A percentile compares a stretch with the other conserved stretches of the same genome.
Evolutionary conservation across 139 green algal species (phyloP).

Genomic region (Chlamydomonas sphaeroides): DNA sequence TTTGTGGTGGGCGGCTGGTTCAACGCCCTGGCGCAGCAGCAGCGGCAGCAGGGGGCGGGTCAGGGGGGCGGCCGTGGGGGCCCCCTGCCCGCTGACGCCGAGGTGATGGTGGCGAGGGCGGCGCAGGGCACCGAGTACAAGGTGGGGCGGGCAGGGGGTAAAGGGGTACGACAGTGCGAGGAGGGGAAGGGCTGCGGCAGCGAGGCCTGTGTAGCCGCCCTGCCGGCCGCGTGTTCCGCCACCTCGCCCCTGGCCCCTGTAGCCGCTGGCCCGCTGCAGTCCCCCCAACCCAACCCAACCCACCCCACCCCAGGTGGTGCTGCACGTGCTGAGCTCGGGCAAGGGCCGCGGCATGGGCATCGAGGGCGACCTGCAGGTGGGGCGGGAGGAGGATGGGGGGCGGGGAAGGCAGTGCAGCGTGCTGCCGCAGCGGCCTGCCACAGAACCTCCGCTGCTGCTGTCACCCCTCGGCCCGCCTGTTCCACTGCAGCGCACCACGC

Average conservation of each 20-base stretch:
- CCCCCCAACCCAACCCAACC: not conserved
- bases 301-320: conserved; percentile 14
- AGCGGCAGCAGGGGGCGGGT: not conserved
- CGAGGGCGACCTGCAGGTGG: no score
- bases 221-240: no score
- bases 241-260: no score
- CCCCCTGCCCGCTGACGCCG: not conserved
- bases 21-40: not conserved
- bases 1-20: conserved; percentile 33
- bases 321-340: conserved; percentile 42
- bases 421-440: no score
- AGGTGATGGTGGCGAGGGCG: not conserved
- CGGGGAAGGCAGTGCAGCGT: no score
- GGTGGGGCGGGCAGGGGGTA: not conserved
- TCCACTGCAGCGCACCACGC: no score
- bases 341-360: conserved; percentile 36
- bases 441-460: no score
- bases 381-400: no score
- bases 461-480: no score
- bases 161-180: no score
- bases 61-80: not conserved
- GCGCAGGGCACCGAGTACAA: not conserved
- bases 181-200: no score
- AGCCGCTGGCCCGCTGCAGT: no score
- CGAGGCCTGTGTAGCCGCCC: not conserved